Evolutionary conservation across 768 basidiomycete genomes (phyloP), one percentile per base, ranked within the genome.

Genomic region (Trametes villosa): DNA sequence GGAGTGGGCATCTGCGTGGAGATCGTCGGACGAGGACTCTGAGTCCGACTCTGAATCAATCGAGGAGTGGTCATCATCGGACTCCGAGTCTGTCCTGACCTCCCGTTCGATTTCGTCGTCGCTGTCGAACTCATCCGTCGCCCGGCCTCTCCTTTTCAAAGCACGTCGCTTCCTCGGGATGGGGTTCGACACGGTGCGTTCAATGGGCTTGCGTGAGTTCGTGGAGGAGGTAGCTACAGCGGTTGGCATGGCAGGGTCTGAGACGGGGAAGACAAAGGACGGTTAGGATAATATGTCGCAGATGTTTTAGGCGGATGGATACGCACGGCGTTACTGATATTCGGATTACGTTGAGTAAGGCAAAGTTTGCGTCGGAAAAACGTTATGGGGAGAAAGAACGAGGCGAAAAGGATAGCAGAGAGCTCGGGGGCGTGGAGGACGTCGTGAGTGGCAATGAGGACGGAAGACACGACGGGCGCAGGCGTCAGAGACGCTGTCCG

Each of bases 91-190:
- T 22, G 89, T 85, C 64, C 78, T 83, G 7, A 78, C 79, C 74
- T 89, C 90, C 60, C 91, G 81, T 76, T 83, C 83, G 53, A 92
- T 79, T 72, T 92, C 91, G 29, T 92, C 91, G 67, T 92, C 91
- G 64, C 89, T 91, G 53, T 84, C 87, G 30, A 86, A 77, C 34
- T 75, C 80, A 57, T 78, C 78, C 65, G 78, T 81, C 3, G 77
- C 87, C 68, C 88, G 80, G 34, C 88, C 88, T 67, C 90, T 79
- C 59, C 90, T 83, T 69, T 84, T 83, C 44, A 81, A 77, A 48
- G 81, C 62, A 52, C 79, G 75, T 29, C 75, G 75, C 67, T 80
- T 81, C 67, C 66, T 73, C 31, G 65, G 54, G 27, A 62, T 58
- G 3, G 63, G 63, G 63, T 61, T 57, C 31, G 62, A 61, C 15